These are phyloP conservation scores for Astragalus glycyphyllos DNA, from an alignment of 306 rosid genomes.

Conservation along the genomic window DNA sequence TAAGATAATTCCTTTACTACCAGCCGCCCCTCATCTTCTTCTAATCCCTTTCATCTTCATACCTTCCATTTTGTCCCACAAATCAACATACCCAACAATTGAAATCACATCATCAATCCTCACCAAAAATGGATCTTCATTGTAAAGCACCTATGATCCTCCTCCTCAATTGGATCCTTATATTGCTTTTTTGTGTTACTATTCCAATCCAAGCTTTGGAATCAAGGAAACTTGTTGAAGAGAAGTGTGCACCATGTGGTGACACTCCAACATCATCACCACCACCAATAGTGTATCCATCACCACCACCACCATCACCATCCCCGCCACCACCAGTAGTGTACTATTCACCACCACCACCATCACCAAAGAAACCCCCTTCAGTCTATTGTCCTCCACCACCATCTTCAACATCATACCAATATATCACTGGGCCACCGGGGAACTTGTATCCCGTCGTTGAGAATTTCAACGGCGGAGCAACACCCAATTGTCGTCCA, in stretches of 20 bases:
- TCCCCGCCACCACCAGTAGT: slow-evolving; percentile 28
- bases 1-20: slow-evolving; percentile 29
- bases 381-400: slow-evolving; percentile 48
- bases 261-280: slow-evolving; percentile 37
- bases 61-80: neutral
- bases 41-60: slow-evolving; percentile 4
- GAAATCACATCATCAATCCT: neutral
- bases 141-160: slow-evolving; percentile 33
- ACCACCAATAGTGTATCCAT: slow-evolving; percentile 24
- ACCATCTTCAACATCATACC: slow-evolving; percentile 34
- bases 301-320: slow-evolving; percentile 42
- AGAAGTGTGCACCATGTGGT: slow-evolving; percentile 48
- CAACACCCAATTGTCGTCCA: neutral
- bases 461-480: slow-evolving; percentile 46
- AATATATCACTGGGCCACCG: slow-evolving; percentile 50
- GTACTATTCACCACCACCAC: slow-evolving; percentile 45
- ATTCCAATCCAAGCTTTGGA: slow-evolving; percentile 37
- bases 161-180: slow-evolving; percentile 37
- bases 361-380: slow-evolving; percentile 52
- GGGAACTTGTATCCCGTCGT: slow-evolving; percentile 49
- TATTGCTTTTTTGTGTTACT: slow-evolving; percentile 38
- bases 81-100: neutral
- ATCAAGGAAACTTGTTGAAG: slow-evolving; percentile 59
- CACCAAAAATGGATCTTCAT: slow-evolving; percentile 37
- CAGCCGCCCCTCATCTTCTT: neutral